phyloP scores from a whole-genome alignment of 2,329 filamentous ascomycete genomes.

The Aspergillus transmontanensis region DNA sequence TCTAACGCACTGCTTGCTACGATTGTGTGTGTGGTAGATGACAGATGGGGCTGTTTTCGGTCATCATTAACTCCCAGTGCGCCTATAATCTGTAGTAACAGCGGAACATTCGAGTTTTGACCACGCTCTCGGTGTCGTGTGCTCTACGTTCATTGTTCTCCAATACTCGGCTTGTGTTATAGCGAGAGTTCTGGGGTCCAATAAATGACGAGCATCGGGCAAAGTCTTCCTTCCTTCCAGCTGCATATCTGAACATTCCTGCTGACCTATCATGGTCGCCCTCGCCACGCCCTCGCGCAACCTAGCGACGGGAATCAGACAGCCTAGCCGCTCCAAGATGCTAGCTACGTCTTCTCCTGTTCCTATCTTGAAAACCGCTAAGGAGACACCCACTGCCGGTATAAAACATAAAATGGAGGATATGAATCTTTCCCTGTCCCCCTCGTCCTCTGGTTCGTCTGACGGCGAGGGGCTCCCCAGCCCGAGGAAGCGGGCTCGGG shows the following conservation, averaged over 20 bases:
- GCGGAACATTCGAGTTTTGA: constrained; percentile 15
- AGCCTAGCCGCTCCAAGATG: constrained; percentile 34
- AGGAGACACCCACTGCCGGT: constrained; percentile 23
- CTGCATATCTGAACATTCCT: constrained; percentile 12
- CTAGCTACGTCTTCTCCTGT: constrained; percentile 33
- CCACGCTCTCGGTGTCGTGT: constrained; percentile 20
- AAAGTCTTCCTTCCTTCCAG: constrained; percentile 10
- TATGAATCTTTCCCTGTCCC: constrained; percentile 35
- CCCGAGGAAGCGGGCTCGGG: constrained; percentile 45
- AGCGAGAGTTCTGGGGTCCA: constrained; percentile 14
- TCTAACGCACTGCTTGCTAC: constrained; percentile 3
- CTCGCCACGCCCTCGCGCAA: constrained; percentile 32
- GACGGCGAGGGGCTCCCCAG: constrained; percentile 31
- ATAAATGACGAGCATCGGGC: constrained; percentile 25
- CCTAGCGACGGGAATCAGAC: constrained; percentile 29
- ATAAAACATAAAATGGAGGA: constrained; percentile 44
- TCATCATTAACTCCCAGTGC: constrained; percentile 5
- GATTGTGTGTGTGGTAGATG: constrained; percentile 15
- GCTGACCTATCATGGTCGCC: constrained; percentile 35
- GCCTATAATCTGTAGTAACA: constrained; percentile 19
- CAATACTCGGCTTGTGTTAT: neutral
- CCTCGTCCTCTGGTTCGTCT: constrained; percentile 33
- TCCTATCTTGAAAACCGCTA: constrained; percentile 42
- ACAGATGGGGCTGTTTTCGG: constrained; percentile 19
- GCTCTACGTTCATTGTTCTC: constrained; percentile 11